Percentiles rank a stretch among this genome's conserved stretches.
These are phyloP conservation scores for Hericium coralloides DNA, from an alignment of 768 basidiomycete species.

Conservation along the genomic window DNA sequence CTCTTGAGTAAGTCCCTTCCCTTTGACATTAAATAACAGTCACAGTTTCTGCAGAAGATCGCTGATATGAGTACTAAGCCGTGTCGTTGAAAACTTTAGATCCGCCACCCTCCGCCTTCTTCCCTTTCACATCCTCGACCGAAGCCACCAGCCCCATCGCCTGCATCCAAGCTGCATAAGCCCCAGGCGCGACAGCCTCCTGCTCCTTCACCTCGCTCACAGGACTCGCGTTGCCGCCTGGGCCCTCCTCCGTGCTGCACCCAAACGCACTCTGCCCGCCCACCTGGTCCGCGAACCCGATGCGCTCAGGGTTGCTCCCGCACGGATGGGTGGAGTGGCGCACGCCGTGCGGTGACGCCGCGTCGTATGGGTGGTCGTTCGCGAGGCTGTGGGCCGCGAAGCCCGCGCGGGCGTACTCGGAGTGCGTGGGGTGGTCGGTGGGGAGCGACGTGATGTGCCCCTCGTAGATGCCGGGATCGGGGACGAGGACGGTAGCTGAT, in stretches of 20 bases:
- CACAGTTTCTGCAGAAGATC: too few species aligned
- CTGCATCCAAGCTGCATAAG: too few species aligned
- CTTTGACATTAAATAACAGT: too few species aligned
- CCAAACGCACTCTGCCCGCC: conserved; percentile 18
- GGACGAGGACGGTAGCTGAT: background rate
- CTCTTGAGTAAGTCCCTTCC: too few species aligned
- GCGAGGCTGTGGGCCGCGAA: background rate
- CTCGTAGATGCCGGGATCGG: background rate
- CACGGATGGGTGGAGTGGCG: background rate
- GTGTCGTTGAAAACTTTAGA: too few species aligned
- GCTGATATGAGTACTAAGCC: too few species aligned
- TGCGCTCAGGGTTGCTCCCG: conserved; percentile 21
- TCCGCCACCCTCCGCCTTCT: too few species aligned
- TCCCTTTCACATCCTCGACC: too few species aligned
- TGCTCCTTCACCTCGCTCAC: too few species aligned
- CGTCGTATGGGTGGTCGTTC: background rate
- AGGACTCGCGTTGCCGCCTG: background rate
- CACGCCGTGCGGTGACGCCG: background rate
- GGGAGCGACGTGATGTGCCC: background rate
- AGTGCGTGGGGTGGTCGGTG: background rate
- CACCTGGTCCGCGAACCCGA: conserved; percentile 27
- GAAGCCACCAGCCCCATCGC: too few species aligned
- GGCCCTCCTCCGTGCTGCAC: background rate
- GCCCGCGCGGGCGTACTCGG: background rate
- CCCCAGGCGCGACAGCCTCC: too few species aligned